These are phyloP conservation scores for Cercospora beticola DNA, from an alignment of 2,329 filamentous ascomycete species.

Conservation along the genomic window DNA sequence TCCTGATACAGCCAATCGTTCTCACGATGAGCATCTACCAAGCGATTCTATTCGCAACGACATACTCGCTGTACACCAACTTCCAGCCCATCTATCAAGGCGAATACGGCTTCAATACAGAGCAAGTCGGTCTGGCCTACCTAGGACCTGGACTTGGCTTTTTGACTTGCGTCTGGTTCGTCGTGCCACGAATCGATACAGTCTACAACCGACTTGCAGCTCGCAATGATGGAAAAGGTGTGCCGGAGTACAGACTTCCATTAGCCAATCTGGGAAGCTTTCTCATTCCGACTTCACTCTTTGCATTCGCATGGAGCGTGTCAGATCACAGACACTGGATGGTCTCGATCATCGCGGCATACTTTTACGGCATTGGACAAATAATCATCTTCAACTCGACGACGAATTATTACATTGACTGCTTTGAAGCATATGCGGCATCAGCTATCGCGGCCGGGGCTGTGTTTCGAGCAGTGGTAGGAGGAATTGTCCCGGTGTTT, in stretches of 20 bases:
- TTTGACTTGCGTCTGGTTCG: constrained; percentile 47
- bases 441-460: constrained; percentile 52
- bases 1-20: constrained; percentile 49
- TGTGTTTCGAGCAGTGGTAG: constrained; percentile 49
- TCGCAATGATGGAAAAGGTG: constrained; percentile 42
- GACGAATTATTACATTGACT: constrained; percentile 57
- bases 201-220: constrained; percentile 48
- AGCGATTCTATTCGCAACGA: constrained; percentile 50
- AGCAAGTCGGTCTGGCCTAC: constrained; percentile 49
- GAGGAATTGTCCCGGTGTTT: constrained; percentile 50
- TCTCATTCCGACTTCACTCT: constrained; percentile 45
- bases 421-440: constrained; percentile 53
- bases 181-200: constrained; percentile 49
- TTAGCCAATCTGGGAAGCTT: constrained; percentile 49
- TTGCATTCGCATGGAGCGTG: constrained; percentile 49
- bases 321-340: constrained; percentile 45
- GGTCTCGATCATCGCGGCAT: constrained; percentile 44
- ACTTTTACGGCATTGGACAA: constrained; percentile 50
- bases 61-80: constrained; percentile 51
- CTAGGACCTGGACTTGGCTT: constrained; percentile 48
- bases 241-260: constrained; percentile 48
- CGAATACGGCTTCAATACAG: constrained; percentile 47
- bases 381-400: constrained; percentile 55
- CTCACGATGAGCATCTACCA: constrained; percentile 49
- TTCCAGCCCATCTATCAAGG: constrained; percentile 49